These are phyloP conservation scores for Penicillium sp. DNA, from an alignment of 2,329 filamentous ascomycete genomes.

Conservation along the genomic window DNA sequence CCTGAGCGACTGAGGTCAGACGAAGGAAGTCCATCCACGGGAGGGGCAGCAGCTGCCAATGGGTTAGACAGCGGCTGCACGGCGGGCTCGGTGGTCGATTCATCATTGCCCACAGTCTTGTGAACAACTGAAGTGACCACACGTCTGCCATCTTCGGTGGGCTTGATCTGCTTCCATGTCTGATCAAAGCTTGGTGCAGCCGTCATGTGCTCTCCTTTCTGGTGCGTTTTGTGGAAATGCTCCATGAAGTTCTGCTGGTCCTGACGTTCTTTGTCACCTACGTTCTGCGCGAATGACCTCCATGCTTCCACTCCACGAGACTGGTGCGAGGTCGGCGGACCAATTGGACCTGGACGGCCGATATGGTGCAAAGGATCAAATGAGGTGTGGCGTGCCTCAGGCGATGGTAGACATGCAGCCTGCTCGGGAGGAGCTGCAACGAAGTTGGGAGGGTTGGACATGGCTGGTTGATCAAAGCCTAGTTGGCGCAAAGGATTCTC, in stretches of 20 bases:
- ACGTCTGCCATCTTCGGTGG: constrained; percentile 45
- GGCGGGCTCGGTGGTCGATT: constrained; percentile 1
- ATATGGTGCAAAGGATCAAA: constrained; percentile 45
- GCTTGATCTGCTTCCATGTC: constrained; percentile 50
- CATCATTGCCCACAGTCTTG: constrained; percentile 19
- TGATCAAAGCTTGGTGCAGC: constrained; percentile 44
- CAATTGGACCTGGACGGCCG: constrained; percentile 49
- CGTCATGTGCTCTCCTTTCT: constrained; percentile 32
- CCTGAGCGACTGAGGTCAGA: constrained; percentile 35
- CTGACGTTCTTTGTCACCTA: constrained; percentile 43
- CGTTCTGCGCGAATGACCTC: constrained; percentile 47
- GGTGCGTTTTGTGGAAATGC: constrained; percentile 42
- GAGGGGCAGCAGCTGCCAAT: constrained; percentile 13
- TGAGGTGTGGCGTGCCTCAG: constrained; percentile 40
- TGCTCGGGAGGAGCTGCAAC: constrained; percentile 38
- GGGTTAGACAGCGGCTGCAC: constrained; percentile 30
- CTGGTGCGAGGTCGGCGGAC: constrained; percentile 44
- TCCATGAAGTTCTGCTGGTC: constrained; percentile 43
- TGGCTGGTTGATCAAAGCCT: constrained; percentile 42
- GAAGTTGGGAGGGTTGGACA: constrained; percentile 37
- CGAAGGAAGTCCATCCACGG: constrained; percentile 37
- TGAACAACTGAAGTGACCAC: constrained; percentile 39
- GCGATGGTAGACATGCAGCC: constrained; percentile 40
- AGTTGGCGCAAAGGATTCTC: constrained; percentile 46
- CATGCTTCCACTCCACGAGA: constrained; percentile 39